phyloP scores from a whole-genome alignment of 495 filamentous ascomycete species.

The Cenococcum geophilum region DNA sequence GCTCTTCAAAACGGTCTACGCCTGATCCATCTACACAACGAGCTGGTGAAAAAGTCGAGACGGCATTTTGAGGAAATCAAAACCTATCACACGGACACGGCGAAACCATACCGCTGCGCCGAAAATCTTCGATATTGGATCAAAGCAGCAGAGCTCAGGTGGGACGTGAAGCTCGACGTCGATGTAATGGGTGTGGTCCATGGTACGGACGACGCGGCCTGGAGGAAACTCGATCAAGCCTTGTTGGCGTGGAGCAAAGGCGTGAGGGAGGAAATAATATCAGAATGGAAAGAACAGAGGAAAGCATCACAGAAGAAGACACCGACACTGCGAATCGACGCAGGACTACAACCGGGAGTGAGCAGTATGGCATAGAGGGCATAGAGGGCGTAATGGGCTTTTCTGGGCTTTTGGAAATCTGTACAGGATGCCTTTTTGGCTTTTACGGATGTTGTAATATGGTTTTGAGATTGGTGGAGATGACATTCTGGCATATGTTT shows the following conservation, averaged over 20 bases:
- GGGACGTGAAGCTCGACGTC: slow-evolving; percentile 80
- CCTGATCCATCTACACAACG: slow-evolving; percentile 83
- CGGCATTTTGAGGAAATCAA: slow-evolving; percentile 88
- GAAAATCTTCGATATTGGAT: slow-evolving; percentile 94
- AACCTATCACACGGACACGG: slow-evolving; percentile 77
- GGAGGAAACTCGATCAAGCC: slow-evolving; percentile 73
- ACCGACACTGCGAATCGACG: slow-evolving; percentile 23
- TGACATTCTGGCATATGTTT: neutral
- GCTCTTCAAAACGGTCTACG: slow-evolving; percentile 70
- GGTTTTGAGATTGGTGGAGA: neutral
- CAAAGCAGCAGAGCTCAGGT: slow-evolving; percentile 90
- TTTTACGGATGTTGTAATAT: too few relatives aligned
- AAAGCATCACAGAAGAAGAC: slow-evolving; percentile 24
- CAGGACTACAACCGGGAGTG: neutral
- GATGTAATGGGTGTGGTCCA: slow-evolving; percentile 84
- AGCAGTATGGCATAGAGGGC: neutral
- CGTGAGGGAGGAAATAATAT: slow-evolving; percentile 69
- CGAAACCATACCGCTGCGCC: slow-evolving; percentile 86
- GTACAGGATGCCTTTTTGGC: slow-evolving; percentile 12
- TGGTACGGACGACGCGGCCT: slow-evolving; percentile 55
- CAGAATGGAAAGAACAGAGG: slow-evolving; percentile 49
- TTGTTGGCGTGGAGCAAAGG: slow-evolving; percentile 70
- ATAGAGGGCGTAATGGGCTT: neutral
- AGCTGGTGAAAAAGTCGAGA: slow-evolving; percentile 73
- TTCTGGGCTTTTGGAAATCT: slow-evolving; percentile 8